These are phyloP conservation scores for Quercus cerris DNA, from an alignment of 306 rosid species.

Conservation along the genomic window DNA sequence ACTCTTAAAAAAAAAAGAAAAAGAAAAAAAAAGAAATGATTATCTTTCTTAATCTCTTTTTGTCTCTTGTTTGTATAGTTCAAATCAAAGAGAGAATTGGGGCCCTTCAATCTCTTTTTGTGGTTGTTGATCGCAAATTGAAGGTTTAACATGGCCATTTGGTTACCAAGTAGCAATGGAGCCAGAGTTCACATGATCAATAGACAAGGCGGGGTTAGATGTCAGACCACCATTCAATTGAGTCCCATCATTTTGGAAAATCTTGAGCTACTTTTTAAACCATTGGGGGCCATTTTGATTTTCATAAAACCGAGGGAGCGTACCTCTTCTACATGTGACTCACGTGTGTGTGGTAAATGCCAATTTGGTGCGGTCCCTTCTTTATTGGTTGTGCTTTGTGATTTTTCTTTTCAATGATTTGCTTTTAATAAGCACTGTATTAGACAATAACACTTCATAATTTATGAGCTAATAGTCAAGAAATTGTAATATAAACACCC, in stretches of 20 bases:
- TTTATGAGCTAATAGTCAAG: not conserved
- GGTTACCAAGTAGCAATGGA: not conserved
- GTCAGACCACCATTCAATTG: conserved; percentile 1
- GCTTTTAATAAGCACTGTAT: too few species aligned
- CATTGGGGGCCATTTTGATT: conserved; percentile 7
- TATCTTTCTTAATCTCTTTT: too few species aligned
- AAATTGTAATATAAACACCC: not conserved
- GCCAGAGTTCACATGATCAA: not conserved
- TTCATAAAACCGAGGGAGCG: not conserved
- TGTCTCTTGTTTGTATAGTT: too few species aligned
- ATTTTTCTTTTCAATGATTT: too few species aligned
- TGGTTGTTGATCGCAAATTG: not conserved
- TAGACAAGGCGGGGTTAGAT: not conserved
- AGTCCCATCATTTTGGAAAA: not conserved
- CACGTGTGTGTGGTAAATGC: conserved; percentile 17
- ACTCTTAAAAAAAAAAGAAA: too few species aligned
- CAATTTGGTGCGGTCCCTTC: conserved; percentile 1
- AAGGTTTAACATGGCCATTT: not conserved
- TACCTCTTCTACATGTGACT: conserved; percentile 21
- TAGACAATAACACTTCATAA: too few species aligned
- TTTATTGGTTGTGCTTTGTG: not conserved
- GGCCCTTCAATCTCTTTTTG: too few species aligned
- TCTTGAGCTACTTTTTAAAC: not conserved
- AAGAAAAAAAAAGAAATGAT: too few species aligned
- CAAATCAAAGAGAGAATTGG: too few species aligned